These are phyloP conservation scores for Chaetomium olivaceum DNA, from an alignment of 2,329 filamentous ascomycete genomes.

Conservation along the genomic window DNA sequence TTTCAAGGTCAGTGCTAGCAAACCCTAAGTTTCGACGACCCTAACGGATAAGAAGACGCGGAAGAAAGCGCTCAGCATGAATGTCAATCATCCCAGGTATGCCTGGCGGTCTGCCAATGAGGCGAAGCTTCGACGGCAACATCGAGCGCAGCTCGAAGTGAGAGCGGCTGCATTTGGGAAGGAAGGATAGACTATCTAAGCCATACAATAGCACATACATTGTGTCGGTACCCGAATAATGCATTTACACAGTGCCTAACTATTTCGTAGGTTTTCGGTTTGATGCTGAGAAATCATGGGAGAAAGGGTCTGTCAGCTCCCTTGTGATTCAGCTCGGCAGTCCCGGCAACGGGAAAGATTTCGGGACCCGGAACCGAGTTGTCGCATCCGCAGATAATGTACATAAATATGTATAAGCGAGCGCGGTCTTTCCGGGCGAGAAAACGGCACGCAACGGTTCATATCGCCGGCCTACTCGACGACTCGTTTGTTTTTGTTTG, in stretches of 20 bases:
- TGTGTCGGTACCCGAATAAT: no score
- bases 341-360: not conserved
- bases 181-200: no score
- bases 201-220: not conserved
- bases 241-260: no score
- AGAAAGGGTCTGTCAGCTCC: not conserved
- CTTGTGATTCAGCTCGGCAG: not conserved
- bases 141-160: no score
- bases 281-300: no score
- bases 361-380: not conserved
- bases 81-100: not conserved
- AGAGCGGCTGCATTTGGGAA: not conserved
- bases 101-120: no score
- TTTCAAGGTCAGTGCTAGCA: not conserved
- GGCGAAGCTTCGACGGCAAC: no score
- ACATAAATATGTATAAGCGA: not conserved
- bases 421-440: not conserved
- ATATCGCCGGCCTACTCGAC: not conserved
- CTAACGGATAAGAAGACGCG: not conserved
- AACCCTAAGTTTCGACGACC: not conserved
- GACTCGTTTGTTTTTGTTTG: not conserved
- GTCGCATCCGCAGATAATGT: not conserved
- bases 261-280: no score
- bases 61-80: not conserved
- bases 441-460: not conserved